Evolutionary conservation across 2,329 filamentous ascomycete genomes (phyloP).

Genomic region (Pseudocercospora vitis): DNA sequence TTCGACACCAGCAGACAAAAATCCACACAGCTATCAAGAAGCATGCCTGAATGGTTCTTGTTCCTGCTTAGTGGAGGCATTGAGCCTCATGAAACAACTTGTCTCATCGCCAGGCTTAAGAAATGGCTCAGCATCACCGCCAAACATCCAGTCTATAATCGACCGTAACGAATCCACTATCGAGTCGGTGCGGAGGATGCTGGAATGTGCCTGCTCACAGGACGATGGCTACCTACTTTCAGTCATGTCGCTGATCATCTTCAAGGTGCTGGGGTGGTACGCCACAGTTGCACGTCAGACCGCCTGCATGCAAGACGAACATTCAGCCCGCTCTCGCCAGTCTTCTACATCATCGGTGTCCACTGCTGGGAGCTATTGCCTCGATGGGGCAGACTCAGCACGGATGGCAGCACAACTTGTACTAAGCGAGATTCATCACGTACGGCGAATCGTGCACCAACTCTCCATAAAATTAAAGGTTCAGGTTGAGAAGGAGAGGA

Average conservation of each 20-base stretch:
- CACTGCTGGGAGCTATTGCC: neutral
- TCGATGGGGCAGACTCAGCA: constrained; percentile 6
- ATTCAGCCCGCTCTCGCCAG: neutral
- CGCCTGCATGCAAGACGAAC: neutral
- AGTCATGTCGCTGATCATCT: constrained; percentile 1
- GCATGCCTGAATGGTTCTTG: neutral
- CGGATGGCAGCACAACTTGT: constrained; percentile 8
- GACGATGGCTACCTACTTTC: constrained; percentile 7
- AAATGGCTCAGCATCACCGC: constrained; percentile 2
- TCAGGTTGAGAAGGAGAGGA: constrained; percentile 3
- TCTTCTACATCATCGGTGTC: neutral
- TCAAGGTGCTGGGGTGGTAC: constrained; percentile 7
- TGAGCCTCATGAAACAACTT: constrained; percentile 8
- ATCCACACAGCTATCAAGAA: constrained; percentile 6
- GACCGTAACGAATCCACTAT: constrained; percentile 6
- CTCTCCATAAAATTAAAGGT: constrained; percentile 3
- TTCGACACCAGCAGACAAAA: neutral
- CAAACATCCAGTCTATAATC: constrained; percentile 5
- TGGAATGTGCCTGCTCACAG: constrained; percentile 8
- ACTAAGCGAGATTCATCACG: constrained; percentile 4
- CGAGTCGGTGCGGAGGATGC: constrained; percentile 8
- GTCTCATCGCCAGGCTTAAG: neutral
- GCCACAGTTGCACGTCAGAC: constrained; percentile 5
- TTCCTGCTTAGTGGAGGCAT: neutral
- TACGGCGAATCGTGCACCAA: constrained; percentile 2